Conservation (phyloP, 2,329 filamentous ascomycete genomes). For the Fusarium oxysporum region DNA sequence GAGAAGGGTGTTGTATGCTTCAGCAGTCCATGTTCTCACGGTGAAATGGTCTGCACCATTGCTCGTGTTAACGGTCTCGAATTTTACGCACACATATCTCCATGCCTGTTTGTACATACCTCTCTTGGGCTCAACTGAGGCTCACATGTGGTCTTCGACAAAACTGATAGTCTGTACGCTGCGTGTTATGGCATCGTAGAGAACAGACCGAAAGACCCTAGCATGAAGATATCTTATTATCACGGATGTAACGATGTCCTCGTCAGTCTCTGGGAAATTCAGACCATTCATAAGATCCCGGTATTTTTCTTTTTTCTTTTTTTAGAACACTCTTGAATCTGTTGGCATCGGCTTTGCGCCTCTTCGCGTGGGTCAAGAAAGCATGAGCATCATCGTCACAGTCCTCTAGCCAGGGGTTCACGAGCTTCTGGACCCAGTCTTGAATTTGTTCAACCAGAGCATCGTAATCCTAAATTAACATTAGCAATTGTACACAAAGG, state of each 20-base stretch:
- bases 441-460: constrained; percentile 49
- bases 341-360: constrained; percentile 41
- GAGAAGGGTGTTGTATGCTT: constrained; percentile 52
- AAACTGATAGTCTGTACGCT: constrained; percentile 47
- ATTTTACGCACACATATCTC: neutral
- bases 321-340: constrained; percentile 38
- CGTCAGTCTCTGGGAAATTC: constrained; percentile 52
- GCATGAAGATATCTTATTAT: constrained; percentile 52
- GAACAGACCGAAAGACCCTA: constrained; percentile 50
- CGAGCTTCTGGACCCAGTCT: constrained; percentile 53
- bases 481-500: constrained; percentile 21
- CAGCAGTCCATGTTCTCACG: constrained; percentile 53
- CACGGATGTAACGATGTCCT: constrained; percentile 51
- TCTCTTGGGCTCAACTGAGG: constrained; percentile 52
- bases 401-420: constrained; percentile 48
- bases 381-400: constrained; percentile 40
- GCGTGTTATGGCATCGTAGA: constrained; percentile 45
- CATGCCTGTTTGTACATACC: constrained; percentile 37
- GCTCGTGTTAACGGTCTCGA: neutral
- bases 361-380: constrained; percentile 36
- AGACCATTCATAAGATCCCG: constrained; percentile 50
- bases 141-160: constrained; percentile 52
- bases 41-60: constrained; percentile 50
- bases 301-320: constrained; percentile 19
- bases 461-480: constrained; percentile 49